A percentile compares a stretch with the other conserved stretches of the same genome.
Evolutionary conservation across 1,284 basidiomycete species (phyloP).

Genomic region (Puccinia coronata): DNA sequence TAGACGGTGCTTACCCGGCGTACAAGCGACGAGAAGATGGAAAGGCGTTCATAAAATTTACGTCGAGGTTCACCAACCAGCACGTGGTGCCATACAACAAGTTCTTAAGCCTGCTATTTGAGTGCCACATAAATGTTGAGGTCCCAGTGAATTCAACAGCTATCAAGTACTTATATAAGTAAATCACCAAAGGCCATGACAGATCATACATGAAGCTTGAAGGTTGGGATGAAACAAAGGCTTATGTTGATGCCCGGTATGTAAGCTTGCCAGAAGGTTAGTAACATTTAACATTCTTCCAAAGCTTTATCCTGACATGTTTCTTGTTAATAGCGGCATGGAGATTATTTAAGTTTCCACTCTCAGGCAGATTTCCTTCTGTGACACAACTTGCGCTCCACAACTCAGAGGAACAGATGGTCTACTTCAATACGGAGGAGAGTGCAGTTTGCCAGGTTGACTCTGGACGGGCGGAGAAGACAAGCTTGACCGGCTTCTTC

Average conservation of each 20-base stretch:
- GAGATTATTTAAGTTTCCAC: constrained; percentile 59
- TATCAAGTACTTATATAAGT: constrained; percentile 38
- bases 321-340: constrained; percentile 56
- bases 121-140: constrained; percentile 39
- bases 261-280: constrained; percentile 10
- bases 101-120: neutral
- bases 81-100: constrained; percentile 50
- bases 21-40: neutral
- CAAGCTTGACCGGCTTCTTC: constrained; percentile 3
- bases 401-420: neutral
- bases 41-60: constrained; percentile 52
- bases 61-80: neutral
- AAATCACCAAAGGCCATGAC: constrained; percentile 23
- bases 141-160: neutral
- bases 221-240: neutral
- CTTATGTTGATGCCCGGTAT: constrained; percentile 7
- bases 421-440: neutral
- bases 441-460: neutral
- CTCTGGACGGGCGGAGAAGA: neutral
- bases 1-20: too few relatives aligned
- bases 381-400: neutral
- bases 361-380: constrained; percentile 54
- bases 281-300: neutral
- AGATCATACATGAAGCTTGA: neutral
- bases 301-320: neutral